Evolutionary conservation across 495 filamentous ascomycete genomes (phyloP), one percentile per base, ranked within the genome.

Genomic region (Xeromyces bisporus): DNA sequence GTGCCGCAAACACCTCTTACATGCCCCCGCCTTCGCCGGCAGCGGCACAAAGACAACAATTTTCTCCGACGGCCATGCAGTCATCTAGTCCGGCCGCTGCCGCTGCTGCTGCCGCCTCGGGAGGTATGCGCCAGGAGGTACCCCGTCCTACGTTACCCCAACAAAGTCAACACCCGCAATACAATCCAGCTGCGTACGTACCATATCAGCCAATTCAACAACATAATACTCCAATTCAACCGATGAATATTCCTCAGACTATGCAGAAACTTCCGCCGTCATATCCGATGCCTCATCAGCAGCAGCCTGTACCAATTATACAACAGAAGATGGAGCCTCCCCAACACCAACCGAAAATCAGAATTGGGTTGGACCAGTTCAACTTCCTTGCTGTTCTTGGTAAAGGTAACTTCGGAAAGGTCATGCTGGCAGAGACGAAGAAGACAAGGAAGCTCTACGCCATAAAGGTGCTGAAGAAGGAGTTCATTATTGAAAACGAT

Each of bases 401-500:
- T 40, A 99, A 99, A 53, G 89, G 89, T 58, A 99, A 99, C 52
- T 99, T 99, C 48, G 89, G 89, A 53, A 99, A 99, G 62, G 89
- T 99, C 60, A 99, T 99, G 89, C 58, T 99, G 43, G 89, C 89
- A 6, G 89, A 99, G 58, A 93, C 89, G 3, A 99, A 99, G 62
- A 70, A 73, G 26, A 68, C 75, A 14, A 82, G 85, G 50, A 78
- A 89, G 50, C 63, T 99, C 18, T 99, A 96, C 51, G 89, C 89
- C 32, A 99, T 99, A 55, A 99, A 99, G 56, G 89, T 99, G 18
- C 64, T 99, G 44, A 99, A 99, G 69, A 99, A 99, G 64, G 89
- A 99, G 43, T 99, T 99, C 53, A 99, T 99, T 49, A 99, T 99
- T 36, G 89, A 99, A 52, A 93, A 99, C 41, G 89, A 99, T 54